Evolutionary conservation across 768 basidiomycete genomes (phyloP).

Genomic region (Leccinum obscurum): DNA sequence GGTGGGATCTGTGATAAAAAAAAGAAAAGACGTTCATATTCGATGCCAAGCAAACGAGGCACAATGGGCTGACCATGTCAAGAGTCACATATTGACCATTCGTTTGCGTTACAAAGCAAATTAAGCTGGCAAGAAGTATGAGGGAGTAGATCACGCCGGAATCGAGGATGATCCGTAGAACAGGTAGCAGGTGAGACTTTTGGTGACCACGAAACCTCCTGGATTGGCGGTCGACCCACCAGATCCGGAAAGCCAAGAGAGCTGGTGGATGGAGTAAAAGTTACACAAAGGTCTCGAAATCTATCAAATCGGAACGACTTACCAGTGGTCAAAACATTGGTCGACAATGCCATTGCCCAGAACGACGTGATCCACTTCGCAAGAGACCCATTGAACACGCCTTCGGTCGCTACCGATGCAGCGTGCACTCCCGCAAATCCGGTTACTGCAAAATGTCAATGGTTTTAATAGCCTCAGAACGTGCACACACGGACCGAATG

Average conservation of each 20-base stretch:
- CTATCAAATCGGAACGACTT: not conserved
- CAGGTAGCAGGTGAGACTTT: slow-evolving; percentile 12
- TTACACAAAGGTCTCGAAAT: not conserved
- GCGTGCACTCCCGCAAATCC: slow-evolving; percentile 10
- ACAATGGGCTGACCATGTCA: slow-evolving; percentile 32
- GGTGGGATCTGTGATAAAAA: slow-evolving; percentile 32
- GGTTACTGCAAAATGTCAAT: slow-evolving; percentile 15
- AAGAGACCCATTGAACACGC: slow-evolving; percentile 29
- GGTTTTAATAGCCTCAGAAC: not conserved
- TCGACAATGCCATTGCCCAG: slow-evolving; percentile 32
- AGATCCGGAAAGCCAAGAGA: slow-evolving; percentile 32
- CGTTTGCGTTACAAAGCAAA: slow-evolving; percentile 28
- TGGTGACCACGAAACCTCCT: slow-evolving; percentile 11
- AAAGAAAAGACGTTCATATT: not conserved
- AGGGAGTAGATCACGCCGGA: slow-evolving; percentile 40
- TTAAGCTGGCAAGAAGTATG: slow-evolving; percentile 33
- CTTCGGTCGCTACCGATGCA: not conserved
- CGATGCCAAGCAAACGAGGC: not conserved
- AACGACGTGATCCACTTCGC: slow-evolving; percentile 37
- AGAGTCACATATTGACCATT: slow-evolving; percentile 37
- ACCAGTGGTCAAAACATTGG: slow-evolving; percentile 37
- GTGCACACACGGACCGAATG: slow-evolving; percentile 19
- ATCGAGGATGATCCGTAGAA: slow-evolving; percentile 36
- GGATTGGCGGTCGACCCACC: slow-evolving; percentile 26
- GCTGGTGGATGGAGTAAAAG: slow-evolving; percentile 9